Percentiles rank a stretch among this genome's conserved stretches.
Evolutionary conservation across 495 filamentous ascomycete genomes (phyloP).

Genomic region (Xylaria venustula): DNA sequence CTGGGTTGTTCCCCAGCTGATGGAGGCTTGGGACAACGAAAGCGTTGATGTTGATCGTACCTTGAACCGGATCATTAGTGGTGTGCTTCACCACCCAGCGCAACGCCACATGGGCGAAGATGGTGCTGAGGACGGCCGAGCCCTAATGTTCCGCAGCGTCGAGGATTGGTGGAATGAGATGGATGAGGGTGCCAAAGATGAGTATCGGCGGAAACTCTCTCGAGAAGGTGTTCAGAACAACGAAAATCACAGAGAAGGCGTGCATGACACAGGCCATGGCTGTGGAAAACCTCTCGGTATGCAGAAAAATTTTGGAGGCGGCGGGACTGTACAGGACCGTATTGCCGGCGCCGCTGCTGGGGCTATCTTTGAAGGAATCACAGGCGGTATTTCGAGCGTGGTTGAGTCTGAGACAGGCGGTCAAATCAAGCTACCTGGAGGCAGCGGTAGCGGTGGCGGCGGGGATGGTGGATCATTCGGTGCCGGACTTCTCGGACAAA

Average conservation of each 20-base stretch:
- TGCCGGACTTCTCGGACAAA: constrained; percentile 41
- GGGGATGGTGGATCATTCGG: constrained; percentile 27
- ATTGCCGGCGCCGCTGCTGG: constrained; percentile 45
- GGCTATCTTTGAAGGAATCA: constrained; percentile 47
- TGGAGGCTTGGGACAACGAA: constrained; percentile 82
- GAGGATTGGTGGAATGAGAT: constrained; percentile 76
- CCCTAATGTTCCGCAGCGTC: constrained; percentile 73
- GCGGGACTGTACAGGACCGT: constrained; percentile 40
- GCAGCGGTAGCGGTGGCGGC: constrained; percentile 26
- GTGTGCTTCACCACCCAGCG: constrained; percentile 86
- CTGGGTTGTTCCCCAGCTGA: constrained; percentile 83
- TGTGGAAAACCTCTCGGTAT: constrained; percentile 61
- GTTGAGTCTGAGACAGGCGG: constrained; percentile 29
- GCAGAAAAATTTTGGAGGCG: constrained; percentile 42
- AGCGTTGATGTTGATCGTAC: constrained; percentile 62
- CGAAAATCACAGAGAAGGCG: constrained; percentile 79
- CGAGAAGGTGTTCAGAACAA: constrained; percentile 72
- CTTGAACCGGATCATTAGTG: constrained; percentile 70
- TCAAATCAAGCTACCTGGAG: constrained; percentile 29
- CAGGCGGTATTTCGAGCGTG: constrained; percentile 38
- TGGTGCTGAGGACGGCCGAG: constrained; percentile 69
- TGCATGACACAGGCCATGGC: constrained; percentile 81
- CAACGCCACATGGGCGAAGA: constrained; percentile 67
- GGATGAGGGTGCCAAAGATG: constrained; percentile 55
- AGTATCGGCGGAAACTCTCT: constrained; percentile 69